Conservation (phyloP, 805 yeast genomes). For the Gaillardinia entomophila region DNA sequence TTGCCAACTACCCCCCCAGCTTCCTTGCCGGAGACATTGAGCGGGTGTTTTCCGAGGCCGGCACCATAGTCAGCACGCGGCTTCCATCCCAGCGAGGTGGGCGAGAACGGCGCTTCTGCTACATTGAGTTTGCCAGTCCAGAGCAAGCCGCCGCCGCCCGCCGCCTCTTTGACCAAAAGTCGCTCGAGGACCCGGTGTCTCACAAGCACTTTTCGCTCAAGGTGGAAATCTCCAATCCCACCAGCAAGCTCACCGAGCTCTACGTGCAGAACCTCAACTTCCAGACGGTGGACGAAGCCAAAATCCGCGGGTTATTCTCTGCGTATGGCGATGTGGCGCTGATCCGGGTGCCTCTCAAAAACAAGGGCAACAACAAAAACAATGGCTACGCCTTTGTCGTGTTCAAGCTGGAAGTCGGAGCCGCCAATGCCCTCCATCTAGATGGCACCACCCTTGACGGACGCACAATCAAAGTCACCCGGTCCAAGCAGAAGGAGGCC, state of each 20-base stretch:
- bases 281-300: conserved; percentile 29
- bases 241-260: conserved; percentile 31
- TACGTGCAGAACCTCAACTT: conserved; percentile 50
- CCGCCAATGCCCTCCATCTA: conserved; percentile 39
- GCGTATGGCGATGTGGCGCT: conserved; percentile 50
- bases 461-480: conserved; percentile 42
- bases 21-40: conserved; percentile 34
- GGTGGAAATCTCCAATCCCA: conserved; percentile 61
- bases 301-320: conserved; percentile 36
- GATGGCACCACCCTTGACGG: conserved; percentile 40
- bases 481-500: conserved; percentile 34
- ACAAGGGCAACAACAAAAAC: conserved; percentile 29
- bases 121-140: conserved; percentile 48
- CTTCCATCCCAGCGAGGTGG: conserved; percentile 59
- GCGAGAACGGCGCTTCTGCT: conserved; percentile 57
- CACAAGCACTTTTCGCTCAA: conserved; percentile 32
- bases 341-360: conserved; percentile 43
- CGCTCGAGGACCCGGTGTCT: conserved; percentile 20
- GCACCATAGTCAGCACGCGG: conserved; percentile 45
- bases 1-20: conserved; percentile 66
- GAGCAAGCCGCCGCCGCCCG: conserved; percentile 44
- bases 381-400: conserved; percentile 67
- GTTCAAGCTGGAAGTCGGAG: conserved; percentile 38
- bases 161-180: conserved; percentile 30
- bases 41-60: conserved; percentile 33